These are phyloP conservation scores for Daldinia concentrica DNA, from an alignment of 495 filamentous ascomycete species.

Conservation along the genomic window DNA sequence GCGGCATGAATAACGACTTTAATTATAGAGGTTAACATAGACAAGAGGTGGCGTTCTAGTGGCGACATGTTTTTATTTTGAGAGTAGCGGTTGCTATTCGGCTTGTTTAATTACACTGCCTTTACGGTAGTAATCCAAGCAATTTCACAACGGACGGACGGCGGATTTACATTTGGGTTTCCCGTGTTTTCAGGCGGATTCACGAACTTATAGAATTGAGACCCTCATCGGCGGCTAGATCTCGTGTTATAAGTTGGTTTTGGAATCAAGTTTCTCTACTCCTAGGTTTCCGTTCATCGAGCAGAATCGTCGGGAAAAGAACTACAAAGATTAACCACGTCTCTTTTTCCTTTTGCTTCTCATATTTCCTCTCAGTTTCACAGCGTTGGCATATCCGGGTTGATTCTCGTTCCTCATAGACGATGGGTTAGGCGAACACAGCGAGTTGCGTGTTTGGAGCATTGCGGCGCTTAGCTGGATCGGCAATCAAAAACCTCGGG, in stretches of 20 bases:
- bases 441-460: constrained; percentile 25
- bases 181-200: constrained; percentile 37
- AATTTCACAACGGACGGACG: constrained; percentile 21
- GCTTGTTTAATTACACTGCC: constrained; percentile 41
- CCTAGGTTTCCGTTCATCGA: constrained; percentile 29
- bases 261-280: constrained; percentile 33
- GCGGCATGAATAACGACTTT: constrained; percentile 46
- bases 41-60: constrained; percentile 42
- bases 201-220: constrained; percentile 48
- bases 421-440: constrained; percentile 32
- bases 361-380: constrained; percentile 25
- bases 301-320: constrained; percentile 19
- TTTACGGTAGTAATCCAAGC: constrained; percentile 25
- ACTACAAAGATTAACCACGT: constrained; percentile 7
- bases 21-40: constrained; percentile 47
- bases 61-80: constrained; percentile 25
- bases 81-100: constrained; percentile 23
- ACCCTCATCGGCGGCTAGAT: constrained; percentile 48
- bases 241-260: constrained; percentile 38
- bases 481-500: constrained; percentile 28
- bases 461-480: constrained; percentile 35
- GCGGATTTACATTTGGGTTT: constrained; percentile 32
- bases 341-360: constrained; percentile 15
- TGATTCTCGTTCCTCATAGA: constrained; percentile 37
- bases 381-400: constrained; percentile 37